A percentile compares a stretch with the other conserved stretches of the same genome.
These are phyloP conservation scores for Microdochium paspali DNA, from an alignment of 2,329 filamentous ascomycete genomes.

Conservation along the genomic window DNA sequence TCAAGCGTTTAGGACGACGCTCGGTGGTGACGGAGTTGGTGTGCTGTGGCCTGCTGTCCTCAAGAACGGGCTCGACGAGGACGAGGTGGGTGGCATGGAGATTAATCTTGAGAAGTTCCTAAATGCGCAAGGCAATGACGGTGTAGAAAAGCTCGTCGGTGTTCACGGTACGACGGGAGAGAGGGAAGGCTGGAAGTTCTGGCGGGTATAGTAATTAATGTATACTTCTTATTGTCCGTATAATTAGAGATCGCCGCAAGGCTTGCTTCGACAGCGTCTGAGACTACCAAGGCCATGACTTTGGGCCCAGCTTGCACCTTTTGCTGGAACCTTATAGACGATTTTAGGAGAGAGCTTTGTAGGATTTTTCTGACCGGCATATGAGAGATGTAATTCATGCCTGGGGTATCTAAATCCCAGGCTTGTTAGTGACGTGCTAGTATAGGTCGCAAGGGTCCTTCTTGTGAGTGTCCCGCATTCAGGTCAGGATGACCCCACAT, in stretches of 20 bases:
- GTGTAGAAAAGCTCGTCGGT: constrained; percentile 79
- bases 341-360: too few relatives aligned
- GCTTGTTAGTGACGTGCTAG: too few relatives aligned
- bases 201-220: constrained; percentile 40
- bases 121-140: constrained; percentile 72
- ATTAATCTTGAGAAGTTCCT: constrained; percentile 83
- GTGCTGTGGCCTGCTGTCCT: constrained; percentile 89
- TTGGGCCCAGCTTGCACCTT: not conserved
- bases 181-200: constrained; percentile 79
- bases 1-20: constrained; percentile 75
- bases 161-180: constrained; percentile 60
- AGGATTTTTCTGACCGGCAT: too few relatives aligned
- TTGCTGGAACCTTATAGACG: not conserved
- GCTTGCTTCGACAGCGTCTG: not conserved
- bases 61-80: constrained; percentile 72
- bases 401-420: too few relatives aligned
- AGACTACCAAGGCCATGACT: not conserved
- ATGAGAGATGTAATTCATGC: too few relatives aligned
- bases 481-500: not conserved
- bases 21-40: constrained; percentile 89
- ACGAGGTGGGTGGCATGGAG: constrained; percentile 75
- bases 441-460: too few relatives aligned
- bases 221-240: not conserved
- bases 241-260: not conserved
- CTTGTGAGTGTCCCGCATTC: not conserved